A percentile compares a stretch with the other conserved stretches of the same genome.
Evolutionary conservation across 164 flowering plant genomes (phyloP).

Genomic region (Protea cynaroides): DNA sequence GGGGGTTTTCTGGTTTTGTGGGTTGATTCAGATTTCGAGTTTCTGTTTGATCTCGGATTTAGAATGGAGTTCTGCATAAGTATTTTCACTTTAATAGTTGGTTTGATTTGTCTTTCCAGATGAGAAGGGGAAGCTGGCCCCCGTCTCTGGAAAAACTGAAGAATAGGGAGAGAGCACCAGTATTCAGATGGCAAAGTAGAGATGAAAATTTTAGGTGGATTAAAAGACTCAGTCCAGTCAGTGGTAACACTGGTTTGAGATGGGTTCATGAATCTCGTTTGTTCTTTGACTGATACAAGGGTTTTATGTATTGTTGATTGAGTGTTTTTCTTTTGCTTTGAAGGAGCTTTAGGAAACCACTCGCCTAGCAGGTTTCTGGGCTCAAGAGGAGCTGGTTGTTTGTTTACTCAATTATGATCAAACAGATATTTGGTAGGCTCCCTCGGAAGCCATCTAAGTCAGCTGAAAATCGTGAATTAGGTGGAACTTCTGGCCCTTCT

Average conservation of each 20-base stretch:
- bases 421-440: conserved; percentile 53
- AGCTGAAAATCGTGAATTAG: conserved; percentile 25
- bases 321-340: conserved; percentile 12
- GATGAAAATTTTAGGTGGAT: neutral
- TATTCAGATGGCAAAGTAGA: neutral
- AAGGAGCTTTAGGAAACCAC: conserved; percentile 4
- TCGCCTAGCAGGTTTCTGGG: neutral
- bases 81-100: conserved; percentile 6
- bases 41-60: conserved; percentile 8
- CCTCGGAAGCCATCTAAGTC: conserved; percentile 58
- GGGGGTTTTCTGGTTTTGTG: neutral
- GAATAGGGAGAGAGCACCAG: neutral
- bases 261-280: conserved; percentile 6
- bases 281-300: conserved; percentile 3
- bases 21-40: conserved; percentile 3
- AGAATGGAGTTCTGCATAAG: conserved; percentile 11
- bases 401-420: conserved; percentile 33
- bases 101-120: conserved; percentile 4
- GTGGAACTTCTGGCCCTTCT: conserved; percentile 13
- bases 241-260: conserved; percentile 5
- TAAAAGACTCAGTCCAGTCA: neutral
- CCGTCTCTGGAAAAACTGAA: conserved; percentile 4
- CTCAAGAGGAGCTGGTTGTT: conserved; percentile 6
- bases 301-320: conserved; percentile 6
- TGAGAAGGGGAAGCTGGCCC: conserved; percentile 7